phyloP scores from a whole-genome alignment of 1,284 basidiomycete genomes.

The Baeospora myosura region DNA sequence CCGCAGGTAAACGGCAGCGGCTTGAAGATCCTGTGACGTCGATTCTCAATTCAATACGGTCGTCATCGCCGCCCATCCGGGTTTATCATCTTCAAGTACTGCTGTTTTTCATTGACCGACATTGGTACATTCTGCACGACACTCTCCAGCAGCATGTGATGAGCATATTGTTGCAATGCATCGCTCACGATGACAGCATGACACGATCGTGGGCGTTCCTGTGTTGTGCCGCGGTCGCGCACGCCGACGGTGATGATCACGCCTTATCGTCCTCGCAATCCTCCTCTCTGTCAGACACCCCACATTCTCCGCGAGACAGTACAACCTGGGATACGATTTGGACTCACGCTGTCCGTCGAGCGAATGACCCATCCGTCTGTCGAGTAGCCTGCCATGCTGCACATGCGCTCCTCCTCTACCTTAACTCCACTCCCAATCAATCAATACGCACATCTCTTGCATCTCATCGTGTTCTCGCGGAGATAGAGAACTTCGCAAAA shows the following conservation, averaged over 20 bases:
- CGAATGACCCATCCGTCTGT: conserved; percentile 56
- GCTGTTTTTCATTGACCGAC: conserved; percentile 76
- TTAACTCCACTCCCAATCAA: conserved; percentile 17
- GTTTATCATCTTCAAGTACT: conserved; percentile 68
- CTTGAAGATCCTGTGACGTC: conserved; percentile 52
- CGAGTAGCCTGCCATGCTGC: conserved; percentile 80
- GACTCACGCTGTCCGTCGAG: conserved; percentile 73
- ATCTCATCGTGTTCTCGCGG: conserved; percentile 48
- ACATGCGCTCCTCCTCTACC: conserved; percentile 40
- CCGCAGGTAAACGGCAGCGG: conserved; percentile 41
- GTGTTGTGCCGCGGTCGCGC: conserved; percentile 65
- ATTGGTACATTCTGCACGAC: conserved; percentile 58
- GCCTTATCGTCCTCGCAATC: conserved; percentile 5
- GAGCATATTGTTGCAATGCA: conserved; percentile 46
- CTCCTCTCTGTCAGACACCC: conserved; percentile 3
- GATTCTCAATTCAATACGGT: conserved; percentile 40
- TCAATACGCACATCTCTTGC: conserved; percentile 37
- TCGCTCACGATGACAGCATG: conserved; percentile 56
- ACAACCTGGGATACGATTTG: conserved; percentile 71
- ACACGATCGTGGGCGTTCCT: conserved; percentile 81
- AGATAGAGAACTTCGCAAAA: conserved; percentile 70
- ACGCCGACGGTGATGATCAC: conserved; percentile 28
- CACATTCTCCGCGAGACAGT: conserved; percentile 17
- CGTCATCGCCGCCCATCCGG: conserved; percentile 26
- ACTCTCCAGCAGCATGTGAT: conserved; percentile 52